Conservation (phyloP, 1,284 basidiomycete genomes). For the Ganoderma lucidum region DNA sequence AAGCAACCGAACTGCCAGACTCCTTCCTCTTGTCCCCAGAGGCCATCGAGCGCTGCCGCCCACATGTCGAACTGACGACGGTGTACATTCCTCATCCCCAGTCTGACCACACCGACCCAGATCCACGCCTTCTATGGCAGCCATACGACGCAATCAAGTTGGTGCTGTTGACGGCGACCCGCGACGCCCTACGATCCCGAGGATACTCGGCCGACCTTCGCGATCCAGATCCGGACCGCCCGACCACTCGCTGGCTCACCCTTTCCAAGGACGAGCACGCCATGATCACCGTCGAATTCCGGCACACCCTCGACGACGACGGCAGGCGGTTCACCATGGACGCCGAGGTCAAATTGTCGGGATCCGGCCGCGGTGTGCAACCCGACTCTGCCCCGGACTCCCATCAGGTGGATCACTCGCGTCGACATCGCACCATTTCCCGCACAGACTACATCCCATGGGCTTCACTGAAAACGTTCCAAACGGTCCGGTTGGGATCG, state of each 20-base stretch:
- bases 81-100: neutral
- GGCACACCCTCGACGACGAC: neutral
- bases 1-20: too few relatives aligned
- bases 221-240: neutral
- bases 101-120: too few relatives aligned
- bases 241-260: neutral
- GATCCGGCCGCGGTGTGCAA: too few relatives aligned
- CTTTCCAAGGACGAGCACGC: constrained; percentile 1
- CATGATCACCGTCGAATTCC: neutral
- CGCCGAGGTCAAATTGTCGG: neutral
- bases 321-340: neutral
- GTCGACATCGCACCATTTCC: too few relatives aligned
- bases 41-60: neutral
- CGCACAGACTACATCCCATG: too few relatives aligned
- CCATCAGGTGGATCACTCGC: neutral
- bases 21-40: neutral
- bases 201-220: neutral
- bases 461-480: too few relatives aligned
- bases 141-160: neutral
- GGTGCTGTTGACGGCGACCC: neutral
- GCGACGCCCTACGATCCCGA: neutral
- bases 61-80: neutral
- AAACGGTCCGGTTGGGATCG: too few relatives aligned
- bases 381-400: neutral
- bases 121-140: too few relatives aligned